Conservation (phyloP, 2,329 filamentous ascomycete genomes). For the Alternaria alternata region DNA sequence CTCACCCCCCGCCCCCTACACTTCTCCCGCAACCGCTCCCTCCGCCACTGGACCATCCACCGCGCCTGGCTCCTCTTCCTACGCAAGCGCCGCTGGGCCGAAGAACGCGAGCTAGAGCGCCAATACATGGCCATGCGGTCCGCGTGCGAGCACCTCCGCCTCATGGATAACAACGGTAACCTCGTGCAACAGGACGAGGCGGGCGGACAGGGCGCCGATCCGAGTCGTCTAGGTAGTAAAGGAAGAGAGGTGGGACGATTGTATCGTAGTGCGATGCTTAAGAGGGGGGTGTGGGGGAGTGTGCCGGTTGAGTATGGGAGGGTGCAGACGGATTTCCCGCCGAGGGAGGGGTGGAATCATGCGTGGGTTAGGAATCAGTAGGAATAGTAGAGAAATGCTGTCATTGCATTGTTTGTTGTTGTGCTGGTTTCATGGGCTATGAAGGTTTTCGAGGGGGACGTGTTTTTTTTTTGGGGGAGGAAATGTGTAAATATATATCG, state of each 20-base stretch:
- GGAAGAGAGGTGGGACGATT: conserved; percentile 72
- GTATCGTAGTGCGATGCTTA: conserved; percentile 89
- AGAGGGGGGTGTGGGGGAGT: conserved; percentile 83
- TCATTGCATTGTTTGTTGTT: no score
- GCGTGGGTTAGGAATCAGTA: conserved; percentile 64
- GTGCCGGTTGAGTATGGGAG: conserved; percentile 93
- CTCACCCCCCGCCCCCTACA: conserved; percentile 78
- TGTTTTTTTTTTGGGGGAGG: no score
- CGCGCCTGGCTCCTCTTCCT: conserved; percentile 89
- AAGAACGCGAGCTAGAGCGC: conserved; percentile 76
- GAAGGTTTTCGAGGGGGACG: no score
- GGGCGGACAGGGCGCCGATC: conserved; percentile 61
- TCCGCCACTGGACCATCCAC: conserved; percentile 99
- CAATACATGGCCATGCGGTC: conserved; percentile 82
- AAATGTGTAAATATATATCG: no score
- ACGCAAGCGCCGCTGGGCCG: conserved; percentile 69
- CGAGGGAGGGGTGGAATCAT: conserved; percentile 86
- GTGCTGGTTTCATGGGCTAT: no score
- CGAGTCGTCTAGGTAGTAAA: conserved; percentile 32
- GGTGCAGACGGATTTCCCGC: conserved; percentile 83
- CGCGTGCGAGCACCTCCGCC: conserved; percentile 83
- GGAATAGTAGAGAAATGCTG: no score
- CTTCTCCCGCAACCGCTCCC: conserved; percentile 84
- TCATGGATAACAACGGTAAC: conserved; percentile 56
- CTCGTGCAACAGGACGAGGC: conserved; percentile 57